Base-by-base conservation (phyloP, 192 early-diverging fungal genomes). In the Kappamyces sp. region DNA sequence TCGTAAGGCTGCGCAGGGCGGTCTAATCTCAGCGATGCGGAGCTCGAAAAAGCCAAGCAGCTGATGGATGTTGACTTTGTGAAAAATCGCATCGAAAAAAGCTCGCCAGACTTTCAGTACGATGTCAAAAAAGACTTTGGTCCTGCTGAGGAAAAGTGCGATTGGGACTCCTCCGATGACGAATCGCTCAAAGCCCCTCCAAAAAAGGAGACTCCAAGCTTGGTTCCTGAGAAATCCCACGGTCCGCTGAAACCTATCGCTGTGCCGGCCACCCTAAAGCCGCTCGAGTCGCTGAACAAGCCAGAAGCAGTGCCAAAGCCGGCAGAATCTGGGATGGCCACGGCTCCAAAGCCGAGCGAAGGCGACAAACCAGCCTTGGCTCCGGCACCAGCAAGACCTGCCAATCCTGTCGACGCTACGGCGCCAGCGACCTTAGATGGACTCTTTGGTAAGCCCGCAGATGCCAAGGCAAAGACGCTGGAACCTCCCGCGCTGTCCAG, bases 71-170 rank as follows among this genome's bases (percentile, higher is more conserved):
- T 33, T 1, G n/a, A 39, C 12, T 54, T 39, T 34, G 52, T 40
- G 42, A 54, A 54, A 23, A 54, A 54, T 23, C 10, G 42, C 39
- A 54, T 54, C 12, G 8, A 37, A 33, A 54, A 54, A 54, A 2
- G n/a, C 12, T 54, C 52, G 6, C 13, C 4, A n/a, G 42, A 54
- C n/a, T 54, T 54, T 2, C 4, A n/a, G 12, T 54, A 54, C 32
- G 52, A 54, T 34, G 12, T 54, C 5, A 54, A 54, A 40, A n/a
- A 34, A n/a, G 52, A 54, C 42, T 54, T 54, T 54, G 52, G 52
- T 1, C 52, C 52, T 39, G 15, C 12, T 1, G 15, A 37, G 39
- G 52, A 54, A 54, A 10, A 12, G n/a, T 40, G 13, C 3, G 52
- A 54, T 34, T 54, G 52, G 52, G 52, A 54, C 31, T 54, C 52